These are phyloP conservation scores for Podospora bellae-mahoneyi DNA, from an alignment of 495 filamentous ascomycete genomes.

Conservation along the genomic window DNA sequence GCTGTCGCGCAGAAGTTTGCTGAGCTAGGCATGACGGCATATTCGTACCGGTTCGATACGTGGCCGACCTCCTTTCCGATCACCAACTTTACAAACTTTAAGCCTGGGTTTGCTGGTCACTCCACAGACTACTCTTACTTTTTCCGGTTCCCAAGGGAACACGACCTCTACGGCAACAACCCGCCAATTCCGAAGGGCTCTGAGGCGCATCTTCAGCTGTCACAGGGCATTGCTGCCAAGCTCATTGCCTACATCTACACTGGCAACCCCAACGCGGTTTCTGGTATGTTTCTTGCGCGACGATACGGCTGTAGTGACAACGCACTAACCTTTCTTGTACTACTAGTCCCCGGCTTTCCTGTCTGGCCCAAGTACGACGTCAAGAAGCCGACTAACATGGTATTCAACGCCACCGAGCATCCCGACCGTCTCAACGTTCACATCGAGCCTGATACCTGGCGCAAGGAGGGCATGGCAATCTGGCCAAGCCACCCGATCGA, in stretches of 20 bases:
- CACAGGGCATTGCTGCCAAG: slow-evolving; percentile 2
- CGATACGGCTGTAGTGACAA: background rate
- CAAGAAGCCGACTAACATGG: slow-evolving; percentile 7
- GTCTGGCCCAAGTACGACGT: slow-evolving; percentile 11
- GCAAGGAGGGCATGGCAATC: slow-evolving; percentile 12
- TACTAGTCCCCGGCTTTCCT: slow-evolving; percentile 4
- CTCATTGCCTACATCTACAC: slow-evolving; percentile 11
- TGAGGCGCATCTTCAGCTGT: slow-evolving; percentile 1
- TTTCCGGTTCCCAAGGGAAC: slow-evolving; percentile 7
- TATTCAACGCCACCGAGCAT: slow-evolving; percentile 13
- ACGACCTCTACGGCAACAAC: slow-evolving; percentile 9
- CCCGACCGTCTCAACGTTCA: slow-evolving; percentile 12
- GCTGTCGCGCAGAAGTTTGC: slow-evolving; percentile 13
- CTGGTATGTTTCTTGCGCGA: slow-evolving; percentile 2
- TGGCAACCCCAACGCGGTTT: slow-evolving; percentile 10
- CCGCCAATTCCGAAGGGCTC: background rate
- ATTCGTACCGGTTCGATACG: slow-evolving; percentile 14
- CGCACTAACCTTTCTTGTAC: background rate
- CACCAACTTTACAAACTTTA: slow-evolving; percentile 7
- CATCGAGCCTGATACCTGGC: slow-evolving; percentile 13
- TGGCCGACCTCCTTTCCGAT: slow-evolving; percentile 11
- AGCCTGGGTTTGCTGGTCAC: slow-evolving; percentile 12
- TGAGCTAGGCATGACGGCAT: slow-evolving; percentile 7
- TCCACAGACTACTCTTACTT: slow-evolving; percentile 15
- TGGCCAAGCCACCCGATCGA: slow-evolving; percentile 1